Percentiles rank a stretch among this genome's conserved stretches.
phyloP scores from a whole-genome alignment of 345 rosid species.

The Ricinus communis region DNA sequence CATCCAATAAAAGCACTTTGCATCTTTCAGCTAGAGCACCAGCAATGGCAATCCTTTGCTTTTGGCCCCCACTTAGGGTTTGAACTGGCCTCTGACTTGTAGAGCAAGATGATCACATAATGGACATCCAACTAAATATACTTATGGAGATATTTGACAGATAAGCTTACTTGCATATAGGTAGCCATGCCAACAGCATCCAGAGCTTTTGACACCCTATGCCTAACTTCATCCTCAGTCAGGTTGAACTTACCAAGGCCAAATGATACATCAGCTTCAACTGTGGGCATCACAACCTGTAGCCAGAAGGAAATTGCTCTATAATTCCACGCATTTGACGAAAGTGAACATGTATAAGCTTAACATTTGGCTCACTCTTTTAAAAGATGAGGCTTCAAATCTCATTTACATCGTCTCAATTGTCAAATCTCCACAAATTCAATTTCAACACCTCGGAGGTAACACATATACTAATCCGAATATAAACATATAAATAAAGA shows the following conservation, averaged over 20 bases:
- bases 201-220: slow-evolving; percentile 64
- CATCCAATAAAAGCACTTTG: slow-evolving; percentile 80
- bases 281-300: slow-evolving; percentile 97
- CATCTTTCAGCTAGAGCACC: slow-evolving; percentile 97
- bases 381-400: background rate
- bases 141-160: background rate
- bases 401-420: background rate
- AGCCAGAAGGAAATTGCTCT: slow-evolving; percentile 7
- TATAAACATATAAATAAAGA: background rate
- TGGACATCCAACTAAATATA: background rate
- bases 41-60: slow-evolving; percentile 92
- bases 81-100: slow-evolving; percentile 84
- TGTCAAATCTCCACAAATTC: background rate
- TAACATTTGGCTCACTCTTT: background rate
- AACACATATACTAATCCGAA: background rate
- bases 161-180: slow-evolving; percentile 48
- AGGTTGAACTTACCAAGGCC: slow-evolving; percentile 80
- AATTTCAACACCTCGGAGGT: background rate
- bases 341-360: background rate
- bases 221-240: slow-evolving; percentile 54
- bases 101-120: slow-evolving; percentile 1
- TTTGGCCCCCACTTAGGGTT: slow-evolving; percentile 97
- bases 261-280: slow-evolving; percentile 91
- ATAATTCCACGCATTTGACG: background rate
- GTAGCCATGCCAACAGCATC: slow-evolving; percentile 79